Base-by-base conservation (phyloP, 345 rosid species). In the Eutrema yunnanense region DNA sequence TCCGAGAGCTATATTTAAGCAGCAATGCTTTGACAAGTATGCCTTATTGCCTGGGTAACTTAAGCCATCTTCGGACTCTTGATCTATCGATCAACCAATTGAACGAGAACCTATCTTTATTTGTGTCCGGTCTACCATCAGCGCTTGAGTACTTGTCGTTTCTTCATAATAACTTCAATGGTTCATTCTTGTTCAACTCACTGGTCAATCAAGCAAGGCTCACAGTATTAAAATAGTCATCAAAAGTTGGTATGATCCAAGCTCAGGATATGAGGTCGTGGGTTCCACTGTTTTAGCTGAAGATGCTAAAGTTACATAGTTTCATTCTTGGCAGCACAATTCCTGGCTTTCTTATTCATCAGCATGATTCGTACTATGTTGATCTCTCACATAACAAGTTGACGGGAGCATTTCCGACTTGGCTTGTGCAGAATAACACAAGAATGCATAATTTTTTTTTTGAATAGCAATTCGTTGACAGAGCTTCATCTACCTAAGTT, bases 381-480 rank as follows among this genome's bases (percentile, higher is more conserved):
- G 76, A 72, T 38, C n/a, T 72, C 11, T 72, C 76, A 11, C 14
- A 53, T 41, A 63, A 27, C 19, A 22, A 62, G 2, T 61, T 72
- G 26, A 30, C n/a, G 1, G 70, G 76, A 50, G 6, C 59, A n/a
- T 63, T 62, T 6, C 76, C 70, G 0, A 0, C 27, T 41, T 72
- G 76, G 76, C 53, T 72, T 46, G 6, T 72, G n/a, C 8, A 63
- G 27, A 62, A 63, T 41, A 73, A 73, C 46, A 51, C 70, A 53
- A 63, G 41, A 6, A 8, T 73, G 22, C 29, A 53, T n/a, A 1
- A 38, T 1, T 0, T 0, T 73, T 3, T 7, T 62, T 5, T 8
- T 73, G 16, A 42, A 16, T 4, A 42, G 3, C 10, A 73, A 63
- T 12, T 63, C 38, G 0, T 63, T 73, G 29, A 40, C 58, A 5